phyloP scores from a whole-genome alignment of 148 eudicot species.

The Cornus controversa region DNA sequence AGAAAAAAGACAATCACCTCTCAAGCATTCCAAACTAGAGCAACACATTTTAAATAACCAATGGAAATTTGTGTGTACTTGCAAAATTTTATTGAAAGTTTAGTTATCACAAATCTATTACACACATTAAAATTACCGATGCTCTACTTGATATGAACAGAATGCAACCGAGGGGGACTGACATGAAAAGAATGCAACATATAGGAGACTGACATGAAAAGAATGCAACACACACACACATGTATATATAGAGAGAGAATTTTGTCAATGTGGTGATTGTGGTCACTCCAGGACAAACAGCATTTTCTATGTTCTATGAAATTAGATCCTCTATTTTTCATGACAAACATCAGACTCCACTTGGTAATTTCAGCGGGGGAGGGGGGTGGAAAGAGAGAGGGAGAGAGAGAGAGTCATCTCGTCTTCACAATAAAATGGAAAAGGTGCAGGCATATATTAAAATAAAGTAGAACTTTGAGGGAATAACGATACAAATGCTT shows the following conservation, averaged over 20 bases:
- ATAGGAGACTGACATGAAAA: too few relatives aligned
- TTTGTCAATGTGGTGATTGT: too few relatives aligned
- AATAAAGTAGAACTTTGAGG: not conserved
- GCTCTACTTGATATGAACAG: not conserved
- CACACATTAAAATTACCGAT: not conserved
- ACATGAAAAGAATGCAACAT: too few relatives aligned
- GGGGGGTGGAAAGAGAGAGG: not conserved
- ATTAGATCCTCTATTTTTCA: too few relatives aligned
- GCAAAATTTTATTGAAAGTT: too few relatives aligned
- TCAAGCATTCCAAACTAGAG: constrained; percentile 5
- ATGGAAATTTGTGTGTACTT: too few relatives aligned
- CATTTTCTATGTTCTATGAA: too few relatives aligned
- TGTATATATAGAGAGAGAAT: not conserved
- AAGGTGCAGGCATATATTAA: not conserved
- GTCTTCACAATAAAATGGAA: not conserved
- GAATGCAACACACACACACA: too few relatives aligned
- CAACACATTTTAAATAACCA: not conserved
- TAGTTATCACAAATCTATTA: not conserved
- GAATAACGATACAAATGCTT: constrained; percentile 12
- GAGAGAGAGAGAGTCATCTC: not conserved
- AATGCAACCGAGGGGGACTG: not conserved
- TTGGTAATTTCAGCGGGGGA: not conserved
- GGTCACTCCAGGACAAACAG: too few relatives aligned
- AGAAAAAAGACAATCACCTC: not conserved
- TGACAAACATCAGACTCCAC: too few relatives aligned